phyloP scores from a whole-genome alignment of 768 basidiomycete genomes.

The Imleria badia region DNA sequence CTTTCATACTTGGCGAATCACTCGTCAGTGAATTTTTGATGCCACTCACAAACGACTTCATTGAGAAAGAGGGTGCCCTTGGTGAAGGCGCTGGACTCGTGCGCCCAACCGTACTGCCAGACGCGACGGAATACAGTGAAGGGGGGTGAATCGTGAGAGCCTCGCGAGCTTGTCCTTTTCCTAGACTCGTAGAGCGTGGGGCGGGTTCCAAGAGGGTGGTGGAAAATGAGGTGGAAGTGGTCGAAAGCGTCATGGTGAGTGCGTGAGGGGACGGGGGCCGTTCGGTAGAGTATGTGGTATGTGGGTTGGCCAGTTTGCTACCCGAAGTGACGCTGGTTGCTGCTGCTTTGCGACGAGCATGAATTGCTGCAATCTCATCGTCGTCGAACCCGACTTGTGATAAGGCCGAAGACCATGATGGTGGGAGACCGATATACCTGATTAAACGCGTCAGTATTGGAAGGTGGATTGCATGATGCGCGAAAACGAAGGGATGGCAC shows the following conservation, averaged over 20 bases:
- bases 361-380: constrained; percentile 67
- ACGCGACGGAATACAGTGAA: constrained; percentile 13
- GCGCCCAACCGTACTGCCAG: constrained; percentile 2
- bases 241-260: not conserved
- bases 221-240: constrained; percentile 25
- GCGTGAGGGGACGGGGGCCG: constrained; percentile 20
- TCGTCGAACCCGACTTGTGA: constrained; percentile 60
- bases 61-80: constrained; percentile 19
- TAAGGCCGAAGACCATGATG: constrained; percentile 68
- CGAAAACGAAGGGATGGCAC: constrained; percentile 20
- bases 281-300: not conserved
- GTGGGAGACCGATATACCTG: constrained; percentile 66
- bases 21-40: constrained; percentile 19
- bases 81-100: constrained; percentile 15
- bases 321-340: constrained; percentile 2
- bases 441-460: not conserved
- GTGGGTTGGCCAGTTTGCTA: constrained; percentile 6
- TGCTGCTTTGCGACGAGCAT: constrained; percentile 36
- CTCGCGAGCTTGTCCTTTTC: not conserved
- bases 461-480: not conserved
- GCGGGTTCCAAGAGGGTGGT: constrained; percentile 17
- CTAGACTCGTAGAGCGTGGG: constrained; percentile 28
- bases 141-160: constrained; percentile 9
- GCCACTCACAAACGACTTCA: constrained; percentile 23
- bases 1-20: constrained; percentile 11